Evolutionary conservation across 306 rosid genomes (phyloP).

Genomic region (Potentilla sterilis): DNA sequence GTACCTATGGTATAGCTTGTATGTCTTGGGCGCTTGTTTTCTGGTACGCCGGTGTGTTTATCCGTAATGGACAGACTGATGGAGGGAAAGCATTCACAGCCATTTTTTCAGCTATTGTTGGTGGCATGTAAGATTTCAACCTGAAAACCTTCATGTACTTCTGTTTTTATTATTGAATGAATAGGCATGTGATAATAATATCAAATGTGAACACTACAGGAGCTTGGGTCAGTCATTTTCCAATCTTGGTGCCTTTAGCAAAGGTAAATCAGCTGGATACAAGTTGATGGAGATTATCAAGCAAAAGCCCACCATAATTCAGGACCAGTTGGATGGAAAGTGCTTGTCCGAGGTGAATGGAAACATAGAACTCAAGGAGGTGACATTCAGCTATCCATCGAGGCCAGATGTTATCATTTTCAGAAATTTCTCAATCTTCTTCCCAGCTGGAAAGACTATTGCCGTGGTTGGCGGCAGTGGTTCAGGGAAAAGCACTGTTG

Average conservation of each 20-base stretch:
- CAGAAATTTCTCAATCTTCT: slow-evolving; percentile 75
- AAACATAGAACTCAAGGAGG: slow-evolving; percentile 83
- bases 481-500: slow-evolving; percentile 96
- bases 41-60: slow-evolving; percentile 98
- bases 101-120: slow-evolving; percentile 96
- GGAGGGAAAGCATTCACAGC: slow-evolving; percentile 99
- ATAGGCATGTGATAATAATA: slow-evolving; percentile 10
- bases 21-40: slow-evolving; percentile 99
- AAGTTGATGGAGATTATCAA: slow-evolving; percentile 91
- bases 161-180: neutral
- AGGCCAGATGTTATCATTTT: slow-evolving; percentile 87
- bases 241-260: slow-evolving; percentile 93
- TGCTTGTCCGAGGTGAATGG: slow-evolving; percentile 71
- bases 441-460: slow-evolving; percentile 90
- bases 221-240: slow-evolving; percentile 99
- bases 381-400: slow-evolving; percentile 90
- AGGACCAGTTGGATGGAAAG: slow-evolving; percentile 70
- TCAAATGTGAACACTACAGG: slow-evolving; percentile 46
- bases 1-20: slow-evolving; percentile 99
- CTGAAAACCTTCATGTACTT: neutral
- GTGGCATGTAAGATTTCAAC: slow-evolving; percentile 82
- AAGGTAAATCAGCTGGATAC: slow-evolving; percentile 95
- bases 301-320: slow-evolving; percentile 78
- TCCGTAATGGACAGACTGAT: slow-evolving; percentile 88
- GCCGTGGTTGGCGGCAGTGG: slow-evolving; percentile 99